A percentile compares a stretch with the other conserved stretches of the same genome.
Conservation (phyloP, 2,329 filamentous ascomycete species). For the Penicillium sumatraense region DNA sequence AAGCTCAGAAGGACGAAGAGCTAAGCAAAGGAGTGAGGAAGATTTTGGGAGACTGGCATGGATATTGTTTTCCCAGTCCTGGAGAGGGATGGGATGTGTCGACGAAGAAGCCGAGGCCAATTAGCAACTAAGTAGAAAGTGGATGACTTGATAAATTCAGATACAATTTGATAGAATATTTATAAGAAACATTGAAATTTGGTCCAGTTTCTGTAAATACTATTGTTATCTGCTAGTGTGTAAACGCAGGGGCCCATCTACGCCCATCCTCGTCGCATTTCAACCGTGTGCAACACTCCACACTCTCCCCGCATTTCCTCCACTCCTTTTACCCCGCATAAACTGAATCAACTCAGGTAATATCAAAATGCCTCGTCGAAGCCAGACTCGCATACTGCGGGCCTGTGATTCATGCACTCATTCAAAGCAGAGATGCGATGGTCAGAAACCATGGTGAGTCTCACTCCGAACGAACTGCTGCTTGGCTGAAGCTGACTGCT, state of each 20-base stretch:
- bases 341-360: background rate
- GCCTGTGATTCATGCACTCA: slow-evolving; percentile 47
- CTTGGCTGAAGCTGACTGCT: slow-evolving; percentile 9
- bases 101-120: slow-evolving; percentile 7
- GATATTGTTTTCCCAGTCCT: slow-evolving; percentile 51
- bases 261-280: background rate
- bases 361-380: slow-evolving; percentile 5
- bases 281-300: slow-evolving; percentile 2
- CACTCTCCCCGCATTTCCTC: slow-evolving; percentile 14
- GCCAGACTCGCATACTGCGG: slow-evolving; percentile 27
- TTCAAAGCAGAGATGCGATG: slow-evolving; percentile 51
- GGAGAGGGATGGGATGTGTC: slow-evolving; percentile 23
- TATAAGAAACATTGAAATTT: too few species aligned
- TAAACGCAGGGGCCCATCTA: background rate
- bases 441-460: slow-evolving; percentile 47
- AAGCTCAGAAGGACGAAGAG: slow-evolving; percentile 23
- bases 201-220: too few species aligned
- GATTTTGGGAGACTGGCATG: slow-evolving; percentile 65
- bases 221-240: background rate
- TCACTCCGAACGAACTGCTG: background rate
- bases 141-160: background rate
- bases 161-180: background rate
- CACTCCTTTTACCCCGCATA: slow-evolving; percentile 8
- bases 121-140: slow-evolving; percentile 13
- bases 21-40: slow-evolving; percentile 61